Evolutionary conservation across 2,329 filamentous ascomycete species (phyloP), one percentile per base, ranked within the genome.

Genomic region (Monosporascus sp.): DNA sequence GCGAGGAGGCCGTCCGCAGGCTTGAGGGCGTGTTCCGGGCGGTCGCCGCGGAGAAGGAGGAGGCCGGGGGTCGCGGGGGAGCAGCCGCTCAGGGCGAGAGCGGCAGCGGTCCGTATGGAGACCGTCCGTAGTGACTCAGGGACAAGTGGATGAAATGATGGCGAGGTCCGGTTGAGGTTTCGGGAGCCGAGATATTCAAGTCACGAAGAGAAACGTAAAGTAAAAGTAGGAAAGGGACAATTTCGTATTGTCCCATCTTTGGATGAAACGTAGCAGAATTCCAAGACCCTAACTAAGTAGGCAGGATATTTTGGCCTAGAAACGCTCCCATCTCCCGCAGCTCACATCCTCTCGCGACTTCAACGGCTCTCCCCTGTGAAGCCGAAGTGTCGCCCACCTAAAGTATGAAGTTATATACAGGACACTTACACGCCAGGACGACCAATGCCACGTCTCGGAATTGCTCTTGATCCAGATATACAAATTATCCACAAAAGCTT

Each of bases 1-100:
- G 78, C 14, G 78, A 84, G 38, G 80, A 82, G 61, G 81, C 81
- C 2, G 74, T 87, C 47, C 58, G 65, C 40, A 72, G 72, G 49
- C 62, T 82, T 19, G 73, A 74, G 22, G 65, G 68, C 35, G 69
- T 80, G 7, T 81, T 82, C 62, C 65, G 72, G 44, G 58, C 57
- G 44, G 47, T 69, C 26, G 65, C 63, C 7, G 51, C 51, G 17
- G 67, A 68, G 17, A 66, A 68, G 52, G 63, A 49, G n/a, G 24
- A 65, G 70, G 68, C 79, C 77, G 35, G 19, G 22, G 22, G 49
- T 19, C 3, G 7, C 7, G 22, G 3, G 20, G 17, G 17, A n/a
- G 43, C 11, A 16, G 43, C 26, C 9, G 54, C 7, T 8, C 50
- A 53, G 37, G 43, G 35, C 27, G 27, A 16, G 47, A 51, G 48